Conservation (phyloP, 2,329 filamentous ascomycete species). For the Grosmannia clavigera region DNA sequence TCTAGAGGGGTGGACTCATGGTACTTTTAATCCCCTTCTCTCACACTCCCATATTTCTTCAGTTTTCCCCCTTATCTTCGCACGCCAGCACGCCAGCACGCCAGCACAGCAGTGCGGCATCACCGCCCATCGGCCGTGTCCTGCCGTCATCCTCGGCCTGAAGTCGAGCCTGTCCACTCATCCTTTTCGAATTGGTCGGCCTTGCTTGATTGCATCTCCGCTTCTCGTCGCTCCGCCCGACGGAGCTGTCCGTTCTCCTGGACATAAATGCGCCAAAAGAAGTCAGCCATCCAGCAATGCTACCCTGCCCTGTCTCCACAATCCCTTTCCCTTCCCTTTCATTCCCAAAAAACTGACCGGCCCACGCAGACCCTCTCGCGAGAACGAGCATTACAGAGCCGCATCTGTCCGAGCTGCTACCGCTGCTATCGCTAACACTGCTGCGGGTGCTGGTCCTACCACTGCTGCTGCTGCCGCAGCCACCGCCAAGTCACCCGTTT, state of each 20-base stretch:
- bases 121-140: no score
- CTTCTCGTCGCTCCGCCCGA: not conserved
- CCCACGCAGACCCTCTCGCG: not conserved
- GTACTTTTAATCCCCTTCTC: not conserved
- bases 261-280: constrained; percentile 8
- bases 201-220: not conserved
- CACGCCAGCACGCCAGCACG: not conserved
- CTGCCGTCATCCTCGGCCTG: not conserved
- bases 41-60: not conserved
- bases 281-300: not conserved
- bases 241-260: not conserved
- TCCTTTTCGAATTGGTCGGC: no score
- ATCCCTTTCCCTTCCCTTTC: not conserved
- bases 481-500: not conserved
- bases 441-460: not conserved
- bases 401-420: not conserved
- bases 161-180: not conserved
- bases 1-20: not conserved
- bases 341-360: not conserved
- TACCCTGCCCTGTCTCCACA: not conserved
- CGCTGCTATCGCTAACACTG: not conserved
- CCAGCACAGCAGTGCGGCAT: not conserved
- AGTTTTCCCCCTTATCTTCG: not conserved
- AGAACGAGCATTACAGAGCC: not conserved
- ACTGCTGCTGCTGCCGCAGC: not conserved